Conservation (phyloP, 805 yeast genomes). For the Wickerhamomyces pijperi region DNA sequence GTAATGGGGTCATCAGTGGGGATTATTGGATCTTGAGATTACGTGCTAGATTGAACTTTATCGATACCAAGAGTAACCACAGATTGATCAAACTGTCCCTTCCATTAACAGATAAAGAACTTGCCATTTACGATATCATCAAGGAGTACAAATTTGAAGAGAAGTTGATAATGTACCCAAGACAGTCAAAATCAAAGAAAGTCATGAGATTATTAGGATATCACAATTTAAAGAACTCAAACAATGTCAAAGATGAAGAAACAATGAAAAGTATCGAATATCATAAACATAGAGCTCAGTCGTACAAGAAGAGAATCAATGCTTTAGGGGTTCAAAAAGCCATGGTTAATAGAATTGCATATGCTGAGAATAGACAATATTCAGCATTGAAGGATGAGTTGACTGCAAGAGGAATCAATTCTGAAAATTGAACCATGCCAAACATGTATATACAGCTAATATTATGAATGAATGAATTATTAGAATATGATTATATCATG, state of each 20-base stretch:
- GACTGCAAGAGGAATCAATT: constrained; percentile 12
- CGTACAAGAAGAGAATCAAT: constrained; percentile 15
- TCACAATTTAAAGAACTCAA: constrained; percentile 2
- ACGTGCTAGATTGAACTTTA: constrained; percentile 13
- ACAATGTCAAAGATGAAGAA: no score
- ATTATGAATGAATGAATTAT: no score
- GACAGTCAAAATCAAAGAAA: constrained; percentile 1
- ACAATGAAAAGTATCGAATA: not conserved
- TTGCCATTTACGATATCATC: constrained; percentile 1
- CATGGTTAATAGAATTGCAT: constrained; percentile 20
- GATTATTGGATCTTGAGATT: constrained; percentile 17
- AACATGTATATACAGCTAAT: no score
- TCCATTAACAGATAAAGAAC: constrained; percentile 10
- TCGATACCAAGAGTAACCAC: constrained; percentile 4
- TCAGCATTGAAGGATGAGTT: constrained; percentile 21
- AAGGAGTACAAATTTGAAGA: constrained; percentile 1
- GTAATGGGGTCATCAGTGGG: constrained; percentile 12
- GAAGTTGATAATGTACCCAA: constrained; percentile 2
- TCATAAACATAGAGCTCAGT: constrained; percentile 4
- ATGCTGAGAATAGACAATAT: constrained; percentile 20
- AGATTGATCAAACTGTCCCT: constrained; percentile 8
- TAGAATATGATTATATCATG: no score
- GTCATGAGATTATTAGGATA: constrained; percentile 9
- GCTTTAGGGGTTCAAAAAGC: constrained; percentile 19
- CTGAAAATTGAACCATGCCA: constrained; percentile 1